phyloP scores from a whole-genome alignment of 2,329 filamentous ascomycete species.

The Leptographium procerum region DNA sequence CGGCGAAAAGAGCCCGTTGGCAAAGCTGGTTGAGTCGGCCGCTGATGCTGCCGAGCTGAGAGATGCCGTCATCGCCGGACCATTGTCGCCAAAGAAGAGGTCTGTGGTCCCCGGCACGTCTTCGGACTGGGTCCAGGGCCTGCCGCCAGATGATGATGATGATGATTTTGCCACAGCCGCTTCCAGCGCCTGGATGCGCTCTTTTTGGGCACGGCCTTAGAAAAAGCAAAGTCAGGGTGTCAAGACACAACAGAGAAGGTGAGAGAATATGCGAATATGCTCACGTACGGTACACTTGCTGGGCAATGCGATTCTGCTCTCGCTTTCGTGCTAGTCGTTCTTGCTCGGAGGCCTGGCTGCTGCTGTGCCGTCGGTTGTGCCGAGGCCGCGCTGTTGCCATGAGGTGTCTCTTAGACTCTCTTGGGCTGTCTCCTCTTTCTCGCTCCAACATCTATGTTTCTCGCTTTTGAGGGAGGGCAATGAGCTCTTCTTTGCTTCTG shows the following conservation, averaged over 20 bases:
- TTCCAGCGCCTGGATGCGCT: background rate
- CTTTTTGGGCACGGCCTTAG: background rate
- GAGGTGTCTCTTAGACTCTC: background rate
- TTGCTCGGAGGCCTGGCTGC: background rate
- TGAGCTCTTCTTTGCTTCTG: background rate
- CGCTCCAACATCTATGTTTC: too few relatives aligned
- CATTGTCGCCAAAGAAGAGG: background rate
- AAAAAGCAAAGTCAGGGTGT: background rate
- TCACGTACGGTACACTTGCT: background rate
- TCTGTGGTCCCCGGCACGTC: background rate
- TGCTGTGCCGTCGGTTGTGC: background rate
- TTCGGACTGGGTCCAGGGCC: background rate
- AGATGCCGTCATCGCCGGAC: background rate
- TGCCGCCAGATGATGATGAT: background rate
- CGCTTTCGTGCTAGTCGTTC: background rate
- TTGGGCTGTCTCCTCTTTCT: background rate
- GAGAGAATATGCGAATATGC: background rate
- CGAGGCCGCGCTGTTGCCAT: background rate
- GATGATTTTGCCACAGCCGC: background rate
- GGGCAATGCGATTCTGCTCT: background rate
- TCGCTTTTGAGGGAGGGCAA: background rate
- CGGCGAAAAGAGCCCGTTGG: background rate
- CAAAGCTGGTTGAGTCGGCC: background rate
- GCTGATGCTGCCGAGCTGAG: background rate
- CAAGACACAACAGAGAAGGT: background rate